Evolutionary conservation across 495 filamentous ascomycete genomes (phyloP), one percentile per base, ranked within the genome.

Genomic region (Talaromyces wortmannii): DNA sequence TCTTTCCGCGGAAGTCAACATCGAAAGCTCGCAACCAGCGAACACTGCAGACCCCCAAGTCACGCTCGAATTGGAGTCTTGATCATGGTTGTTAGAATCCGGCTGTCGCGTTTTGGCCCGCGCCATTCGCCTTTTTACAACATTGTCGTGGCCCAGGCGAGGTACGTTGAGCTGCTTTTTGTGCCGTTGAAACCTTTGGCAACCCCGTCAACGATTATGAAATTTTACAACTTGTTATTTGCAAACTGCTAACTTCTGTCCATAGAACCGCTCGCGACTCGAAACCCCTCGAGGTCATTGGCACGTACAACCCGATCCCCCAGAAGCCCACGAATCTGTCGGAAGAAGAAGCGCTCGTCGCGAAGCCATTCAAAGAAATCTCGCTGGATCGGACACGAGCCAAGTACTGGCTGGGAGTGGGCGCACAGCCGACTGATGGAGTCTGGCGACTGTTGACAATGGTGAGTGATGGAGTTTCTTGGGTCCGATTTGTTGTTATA

Each of bases 351-450:
- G 85, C 82, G 7, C 57, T 55, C 50, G 61, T 54, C 30, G 62
- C 71, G 30, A 83, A 81, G 53, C 76, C 85, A 57, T 85, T 83
- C 68, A 98, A 98, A 70, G 92, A 97, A 54, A 88, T 98, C 62
- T 83, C 89, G 53, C 78, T 98, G 3, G 94, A 98, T 75, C 78
- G 77, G 1, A 69, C 80, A 51, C 78, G 94, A 48, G 88, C 92
- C 52, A 85, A 88, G 69, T 98, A 98, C 73, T 98, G 94, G 94
- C 75, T 98, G 12, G 94, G 94, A 67, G 92, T 97, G 8, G 94
- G 94, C 4, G 94, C 94, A 42, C 94, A 98, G 72, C 92, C 94
- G 30, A 91, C 85, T 59, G 89, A 96, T 59, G 81, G 88, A 4
- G 88, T 85, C 30, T 95, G 91, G 94, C 78, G 91, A 72, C 64